Percentiles rank a stretch among this genome's conserved stretches.
These are phyloP conservation scores for Scedosporium boydii DNA, from an alignment of 2,329 filamentous ascomycete genomes.

Conservation along the genomic window DNA sequence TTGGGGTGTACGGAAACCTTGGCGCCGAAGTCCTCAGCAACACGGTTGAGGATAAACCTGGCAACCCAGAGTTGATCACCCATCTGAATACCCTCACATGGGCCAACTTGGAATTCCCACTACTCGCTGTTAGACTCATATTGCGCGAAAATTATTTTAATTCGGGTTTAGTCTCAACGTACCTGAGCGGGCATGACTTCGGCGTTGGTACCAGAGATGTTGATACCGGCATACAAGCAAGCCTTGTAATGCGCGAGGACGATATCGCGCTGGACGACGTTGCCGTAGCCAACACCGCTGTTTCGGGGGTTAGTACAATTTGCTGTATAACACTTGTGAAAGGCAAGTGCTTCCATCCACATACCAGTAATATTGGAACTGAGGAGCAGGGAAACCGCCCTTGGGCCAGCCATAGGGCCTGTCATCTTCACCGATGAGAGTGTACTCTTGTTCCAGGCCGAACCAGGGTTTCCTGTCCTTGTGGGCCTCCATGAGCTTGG, in stretches of 20 bases:
- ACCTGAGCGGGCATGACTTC: conserved; percentile 85
- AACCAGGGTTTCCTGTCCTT: conserved; percentile 86
- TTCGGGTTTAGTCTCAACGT: conserved; percentile 23
- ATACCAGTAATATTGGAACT: conserved; percentile 72
- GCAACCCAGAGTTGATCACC: conserved; percentile 92
- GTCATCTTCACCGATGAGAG: conserved; percentile 61
- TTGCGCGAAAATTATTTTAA: conserved; percentile 71
- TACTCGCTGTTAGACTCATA: neutral
- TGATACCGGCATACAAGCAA: conserved; percentile 73
- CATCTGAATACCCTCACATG: conserved; percentile 79
- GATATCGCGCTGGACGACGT: conserved; percentile 96
- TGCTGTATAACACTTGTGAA: neutral
- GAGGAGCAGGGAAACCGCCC: conserved; percentile 81
- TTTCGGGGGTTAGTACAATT: conserved; percentile 35
- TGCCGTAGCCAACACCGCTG: conserved; percentile 82
- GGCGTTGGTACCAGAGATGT: conserved; percentile 97
- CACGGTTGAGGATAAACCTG: conserved; percentile 75
- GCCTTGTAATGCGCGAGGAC: conserved; percentile 60
- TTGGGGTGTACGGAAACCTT: conserved; percentile 95
- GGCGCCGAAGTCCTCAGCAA: conserved; percentile 92
- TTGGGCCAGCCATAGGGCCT: conserved; percentile 68
- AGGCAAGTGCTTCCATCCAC: neutral
- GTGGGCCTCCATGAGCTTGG: conserved; percentile 82
- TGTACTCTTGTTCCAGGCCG: conserved; percentile 97
- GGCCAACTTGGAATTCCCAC: conserved; percentile 60